Conservation (phyloP, 306 rosid species). For the Lotus japonicus region DNA sequence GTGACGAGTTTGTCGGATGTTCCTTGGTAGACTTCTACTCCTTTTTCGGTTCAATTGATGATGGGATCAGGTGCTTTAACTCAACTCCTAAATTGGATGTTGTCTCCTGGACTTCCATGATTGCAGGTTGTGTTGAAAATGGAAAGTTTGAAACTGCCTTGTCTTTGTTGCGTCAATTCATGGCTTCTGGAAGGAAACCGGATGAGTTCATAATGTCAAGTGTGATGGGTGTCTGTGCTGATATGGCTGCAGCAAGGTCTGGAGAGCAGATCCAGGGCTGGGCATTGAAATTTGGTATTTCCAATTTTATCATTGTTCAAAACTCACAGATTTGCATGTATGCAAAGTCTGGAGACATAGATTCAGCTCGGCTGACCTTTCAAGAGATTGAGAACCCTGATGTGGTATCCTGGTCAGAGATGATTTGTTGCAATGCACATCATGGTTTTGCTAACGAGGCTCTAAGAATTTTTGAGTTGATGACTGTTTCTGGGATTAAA, state of each 20-base stretch:
- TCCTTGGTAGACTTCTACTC: conserved; percentile 50
- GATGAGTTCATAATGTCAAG: conserved; percentile 45
- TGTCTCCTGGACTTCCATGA: conserved; percentile 47
- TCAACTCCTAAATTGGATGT: conserved; percentile 33
- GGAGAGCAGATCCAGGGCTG: conserved; percentile 50
- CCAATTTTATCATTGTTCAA: conserved; percentile 33
- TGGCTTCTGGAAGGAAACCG: conserved; percentile 33
- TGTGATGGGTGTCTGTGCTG: conserved; percentile 42
- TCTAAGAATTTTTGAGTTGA: conserved; percentile 35
- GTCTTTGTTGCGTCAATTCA: conserved; percentile 30
- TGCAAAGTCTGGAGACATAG: conserved; percentile 52
- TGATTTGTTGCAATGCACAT: conserved; percentile 47
- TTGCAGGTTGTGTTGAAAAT: conserved; percentile 45
- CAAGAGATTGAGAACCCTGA: conserved; percentile 40
- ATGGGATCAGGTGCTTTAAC: conserved; percentile 45
- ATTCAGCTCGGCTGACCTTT: conserved; percentile 36
- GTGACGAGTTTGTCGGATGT: conserved; percentile 48
- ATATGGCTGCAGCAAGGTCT: conserved; percentile 39
- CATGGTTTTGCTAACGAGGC: conserved; percentile 52
- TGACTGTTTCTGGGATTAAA: conserved; percentile 33
- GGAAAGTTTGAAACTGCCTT: conserved; percentile 40
- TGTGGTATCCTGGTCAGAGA: conserved; percentile 55
- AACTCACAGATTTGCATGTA: conserved; percentile 57
- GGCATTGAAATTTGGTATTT: conserved; percentile 36
- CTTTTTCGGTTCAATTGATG: conserved; percentile 24